These are phyloP conservation scores for Mucor velutinosus DNA, from an alignment of 371 early-diverging fungal species.

Conservation along the genomic window DNA sequence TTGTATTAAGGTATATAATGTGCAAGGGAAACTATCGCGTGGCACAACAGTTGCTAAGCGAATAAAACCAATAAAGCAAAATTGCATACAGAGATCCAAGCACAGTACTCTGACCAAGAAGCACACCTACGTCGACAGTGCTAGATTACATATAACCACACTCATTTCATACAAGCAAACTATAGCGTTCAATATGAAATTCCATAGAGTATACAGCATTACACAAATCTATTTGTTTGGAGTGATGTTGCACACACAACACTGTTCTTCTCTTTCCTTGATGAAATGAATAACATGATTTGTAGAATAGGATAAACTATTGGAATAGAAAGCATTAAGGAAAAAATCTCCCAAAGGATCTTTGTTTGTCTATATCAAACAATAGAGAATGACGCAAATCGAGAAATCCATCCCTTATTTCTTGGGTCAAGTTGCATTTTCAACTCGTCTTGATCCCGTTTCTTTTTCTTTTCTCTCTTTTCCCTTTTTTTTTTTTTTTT, in stretches of 20 bases:
- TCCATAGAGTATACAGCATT: background rate
- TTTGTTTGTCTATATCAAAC: conserved; percentile 1
- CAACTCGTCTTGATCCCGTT: conserved; percentile 5
- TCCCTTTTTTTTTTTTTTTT: background rate
- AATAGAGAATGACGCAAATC: conserved; percentile 6
- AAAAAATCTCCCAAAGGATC: background rate
- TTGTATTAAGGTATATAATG: background rate
- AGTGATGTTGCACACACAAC: conserved; percentile 14
- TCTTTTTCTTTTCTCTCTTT: background rate
- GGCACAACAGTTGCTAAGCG: conserved; percentile 13
- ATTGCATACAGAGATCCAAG: background rate
- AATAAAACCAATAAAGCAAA: background rate
- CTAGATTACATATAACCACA: background rate
- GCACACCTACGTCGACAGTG: too few species aligned
- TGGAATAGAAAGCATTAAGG: background rate
- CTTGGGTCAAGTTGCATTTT: conserved; percentile 3
- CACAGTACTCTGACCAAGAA: background rate
- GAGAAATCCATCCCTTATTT: background rate
- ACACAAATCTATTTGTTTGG: conserved; percentile 11
- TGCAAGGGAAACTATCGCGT: conserved; percentile 16
- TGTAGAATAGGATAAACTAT: background rate
- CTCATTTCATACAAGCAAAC: background rate
- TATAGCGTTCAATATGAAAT: too few species aligned
- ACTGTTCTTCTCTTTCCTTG: conserved; percentile 2
- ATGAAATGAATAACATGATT: conserved; percentile 10